Conservation (phyloP, 345 rosid species). For the Adansonia digitata region DNA sequence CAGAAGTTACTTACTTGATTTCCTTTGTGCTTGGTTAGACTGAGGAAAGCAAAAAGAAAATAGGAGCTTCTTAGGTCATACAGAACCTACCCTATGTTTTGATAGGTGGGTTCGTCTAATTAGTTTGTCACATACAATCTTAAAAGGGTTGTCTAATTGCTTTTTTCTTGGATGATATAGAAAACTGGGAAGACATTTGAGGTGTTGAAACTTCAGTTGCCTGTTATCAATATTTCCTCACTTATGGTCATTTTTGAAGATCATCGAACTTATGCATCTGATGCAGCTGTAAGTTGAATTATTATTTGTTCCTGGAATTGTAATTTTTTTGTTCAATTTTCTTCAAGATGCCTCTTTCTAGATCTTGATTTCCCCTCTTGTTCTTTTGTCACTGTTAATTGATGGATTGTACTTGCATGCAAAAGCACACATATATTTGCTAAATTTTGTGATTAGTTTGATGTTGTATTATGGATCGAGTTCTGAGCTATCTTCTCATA, state of each 20-base stretch:
- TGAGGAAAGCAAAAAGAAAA: neutral
- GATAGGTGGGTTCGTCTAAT: neutral
- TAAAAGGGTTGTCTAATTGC: neutral
- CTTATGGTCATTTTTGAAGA: conserved; percentile 84
- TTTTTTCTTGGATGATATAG: conserved; percentile 40
- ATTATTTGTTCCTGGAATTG: conserved; percentile 5
- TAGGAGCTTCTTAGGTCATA: neutral
- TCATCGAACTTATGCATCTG: conserved; percentile 85
- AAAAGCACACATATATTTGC: neutral
- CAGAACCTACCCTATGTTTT: neutral
- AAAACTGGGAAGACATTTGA: conserved; percentile 81
- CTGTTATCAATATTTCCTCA: conserved; percentile 68
- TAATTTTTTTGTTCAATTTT: neutral
- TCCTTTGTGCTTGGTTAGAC: conserved; percentile 19
- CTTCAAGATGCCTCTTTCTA: conserved; percentile 1
- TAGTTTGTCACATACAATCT: neutral
- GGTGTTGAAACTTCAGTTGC: conserved; percentile 64
- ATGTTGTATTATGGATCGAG: neutral
- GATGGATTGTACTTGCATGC: neutral
- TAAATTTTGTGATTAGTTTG: too few relatives aligned
- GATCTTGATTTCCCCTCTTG: conserved; percentile 6
- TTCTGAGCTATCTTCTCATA: neutral
- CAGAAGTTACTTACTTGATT: conserved; percentile 2
- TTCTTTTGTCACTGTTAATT: conserved; percentile 12
- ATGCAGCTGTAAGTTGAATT: conserved; percentile 69